phyloP scores from a whole-genome alignment of 129 eudicot genomes.

The Chrysanthemum makinoi region DNA sequence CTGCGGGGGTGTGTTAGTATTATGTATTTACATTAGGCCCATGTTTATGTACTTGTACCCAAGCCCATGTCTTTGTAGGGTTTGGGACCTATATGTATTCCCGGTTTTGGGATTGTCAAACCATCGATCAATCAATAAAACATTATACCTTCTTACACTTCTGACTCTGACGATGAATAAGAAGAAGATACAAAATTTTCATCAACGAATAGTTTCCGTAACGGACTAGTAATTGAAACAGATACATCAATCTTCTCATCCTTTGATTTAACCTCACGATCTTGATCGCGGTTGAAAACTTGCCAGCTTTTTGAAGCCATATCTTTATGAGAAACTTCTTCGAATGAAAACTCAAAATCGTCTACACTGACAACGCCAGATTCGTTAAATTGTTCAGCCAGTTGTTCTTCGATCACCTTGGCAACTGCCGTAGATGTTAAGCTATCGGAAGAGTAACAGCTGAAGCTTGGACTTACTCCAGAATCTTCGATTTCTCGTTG shows the following conservation, averaged over 20 bases:
- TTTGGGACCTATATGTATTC: no score
- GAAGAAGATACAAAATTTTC: conserved; percentile 35
- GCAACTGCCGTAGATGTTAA: conserved; percentile 29
- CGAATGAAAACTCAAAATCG: conserved; percentile 45
- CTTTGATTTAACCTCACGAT: no score
- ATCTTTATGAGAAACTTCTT: neutral
- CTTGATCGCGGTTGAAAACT: no score
- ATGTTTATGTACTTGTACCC: no score
- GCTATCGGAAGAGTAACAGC: conserved; percentile 33
- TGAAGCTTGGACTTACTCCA: conserved; percentile 43
- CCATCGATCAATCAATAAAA: no score
- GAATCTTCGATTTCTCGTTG: conserved; percentile 12
- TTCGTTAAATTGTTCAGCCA: neutral
- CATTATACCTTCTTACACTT: no score
- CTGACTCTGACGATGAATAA: conserved; percentile 39
- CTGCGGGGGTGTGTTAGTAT: no score
- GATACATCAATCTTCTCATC: conserved; percentile 2
- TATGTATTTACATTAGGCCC: no score
- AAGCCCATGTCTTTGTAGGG: no score
- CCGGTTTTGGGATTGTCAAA: no score
- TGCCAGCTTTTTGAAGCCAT: no score
- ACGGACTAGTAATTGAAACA: conserved; percentile 17
- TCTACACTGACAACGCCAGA: conserved; percentile 3
- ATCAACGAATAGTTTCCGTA: conserved; percentile 33
- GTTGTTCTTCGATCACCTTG: conserved; percentile 32